These are phyloP conservation scores for Coccinonectria pachysandricola DNA, from an alignment of 2,329 filamentous ascomycete species.

Conservation along the genomic window DNA sequence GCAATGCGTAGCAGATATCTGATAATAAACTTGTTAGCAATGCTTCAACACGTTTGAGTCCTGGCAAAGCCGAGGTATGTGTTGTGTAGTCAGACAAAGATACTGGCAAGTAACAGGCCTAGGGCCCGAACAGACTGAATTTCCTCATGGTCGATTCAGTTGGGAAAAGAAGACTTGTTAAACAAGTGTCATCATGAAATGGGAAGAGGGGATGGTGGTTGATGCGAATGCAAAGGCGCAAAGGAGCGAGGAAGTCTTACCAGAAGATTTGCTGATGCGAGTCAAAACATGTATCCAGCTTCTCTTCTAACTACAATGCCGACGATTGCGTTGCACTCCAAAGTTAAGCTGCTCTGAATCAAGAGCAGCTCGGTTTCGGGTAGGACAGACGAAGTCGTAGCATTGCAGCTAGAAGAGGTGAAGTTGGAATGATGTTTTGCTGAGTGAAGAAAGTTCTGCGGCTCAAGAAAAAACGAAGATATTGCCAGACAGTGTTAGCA, in stretches of 20 bases:
- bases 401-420: no score
- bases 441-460: slow-evolving; percentile 8
- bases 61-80: slow-evolving; percentile 4
- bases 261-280: slow-evolving; percentile 2
- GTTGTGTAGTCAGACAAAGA: slow-evolving; percentile 56
- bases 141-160: slow-evolving; percentile 84
- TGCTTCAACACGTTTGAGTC: slow-evolving; percentile 3
- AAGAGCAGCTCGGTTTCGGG: no score
- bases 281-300: no score
- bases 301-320: no score
- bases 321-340: no score
- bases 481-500: slow-evolving; percentile 24
- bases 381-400: no score
- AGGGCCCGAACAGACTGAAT: slow-evolving; percentile 55
- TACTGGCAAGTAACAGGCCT: slow-evolving; percentile 89
- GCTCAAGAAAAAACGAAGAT: slow-evolving; percentile 19
- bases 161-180: slow-evolving; percentile 80
- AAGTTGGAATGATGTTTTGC: no score
- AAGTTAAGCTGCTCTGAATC: no score
- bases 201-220: slow-evolving; percentile 4
- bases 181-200: slow-evolving; percentile 61
- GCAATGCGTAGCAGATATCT: no score
- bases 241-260: slow-evolving; percentile 14
- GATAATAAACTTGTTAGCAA: slow-evolving; percentile 17
- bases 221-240: no score